phyloP scores from a whole-genome alignment of 225 moss, liverwort and hornwort species.

The Physcomitrellopsis africana region DNA sequence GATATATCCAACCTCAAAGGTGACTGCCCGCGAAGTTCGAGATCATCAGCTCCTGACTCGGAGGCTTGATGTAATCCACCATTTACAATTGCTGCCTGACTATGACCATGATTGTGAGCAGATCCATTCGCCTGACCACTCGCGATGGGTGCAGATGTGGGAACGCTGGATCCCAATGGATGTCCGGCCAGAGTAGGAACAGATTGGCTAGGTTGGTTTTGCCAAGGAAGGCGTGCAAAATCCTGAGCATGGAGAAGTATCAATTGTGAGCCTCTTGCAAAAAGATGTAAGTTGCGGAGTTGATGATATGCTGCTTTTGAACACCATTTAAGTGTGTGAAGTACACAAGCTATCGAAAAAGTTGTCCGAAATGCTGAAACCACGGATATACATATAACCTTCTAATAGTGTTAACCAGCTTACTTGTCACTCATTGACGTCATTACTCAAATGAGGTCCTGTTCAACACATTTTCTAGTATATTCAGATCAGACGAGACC shows the following conservation, averaged over 20 bases:
- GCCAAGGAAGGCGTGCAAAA: slow-evolving; percentile 95
- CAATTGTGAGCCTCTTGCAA: slow-evolving; percentile 25
- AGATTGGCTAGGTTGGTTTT: slow-evolving; percentile 88
- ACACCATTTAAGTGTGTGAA: background rate
- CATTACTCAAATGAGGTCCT: slow-evolving; percentile 11
- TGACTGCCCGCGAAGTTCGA: slow-evolving; percentile 50
- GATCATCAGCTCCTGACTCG: slow-evolving; percentile 66
- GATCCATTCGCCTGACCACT: slow-evolving; percentile 53
- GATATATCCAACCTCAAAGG: slow-evolving; percentile 45
- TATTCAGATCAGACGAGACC: background rate
- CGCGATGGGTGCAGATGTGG: slow-evolving; percentile 42
- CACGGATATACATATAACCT: background rate
- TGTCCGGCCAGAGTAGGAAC: slow-evolving; percentile 60
- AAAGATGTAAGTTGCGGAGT: slow-evolving; percentile 14
- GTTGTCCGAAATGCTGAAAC: background rate
- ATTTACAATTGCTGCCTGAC: slow-evolving; percentile 39
- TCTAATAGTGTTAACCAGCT: slow-evolving; percentile 13
- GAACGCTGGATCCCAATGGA: slow-evolving; percentile 57
- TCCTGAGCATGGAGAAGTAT: slow-evolving; percentile 57
- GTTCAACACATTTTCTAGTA: slow-evolving; percentile 11
- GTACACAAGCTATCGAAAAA: background rate
- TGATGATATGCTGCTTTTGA: background rate
- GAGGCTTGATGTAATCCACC: slow-evolving; percentile 50
- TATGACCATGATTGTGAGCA: slow-evolving; percentile 45
- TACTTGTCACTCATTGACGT: slow-evolving; percentile 12